phyloP scores from a whole-genome alignment of 805 yeast species.

The Saturnispora silvae region DNA sequence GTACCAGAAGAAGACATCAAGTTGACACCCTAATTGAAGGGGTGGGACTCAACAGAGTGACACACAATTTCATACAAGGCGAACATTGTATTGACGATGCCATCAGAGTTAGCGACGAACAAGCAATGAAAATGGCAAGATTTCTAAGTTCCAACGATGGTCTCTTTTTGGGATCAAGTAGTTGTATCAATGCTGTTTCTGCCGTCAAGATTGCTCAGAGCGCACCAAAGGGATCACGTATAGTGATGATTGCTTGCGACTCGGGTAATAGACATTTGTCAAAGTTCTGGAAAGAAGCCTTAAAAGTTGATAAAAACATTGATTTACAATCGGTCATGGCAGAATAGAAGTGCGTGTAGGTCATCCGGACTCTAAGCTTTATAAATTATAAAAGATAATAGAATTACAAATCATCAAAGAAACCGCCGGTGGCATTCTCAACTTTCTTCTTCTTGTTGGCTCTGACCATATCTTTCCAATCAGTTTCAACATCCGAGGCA shows the following conservation, averaged over 20 bases:
- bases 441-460: conserved; percentile 52
- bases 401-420: conserved; percentile 46
- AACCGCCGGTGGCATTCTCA: conserved; percentile 37
- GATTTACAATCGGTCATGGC: conserved; percentile 30
- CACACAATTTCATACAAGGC: conserved; percentile 69
- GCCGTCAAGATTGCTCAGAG: conserved; percentile 50
- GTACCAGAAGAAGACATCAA: conserved; percentile 89
- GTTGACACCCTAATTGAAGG: conserved; percentile 95
- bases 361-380: too few relatives aligned
- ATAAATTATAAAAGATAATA: not conserved
- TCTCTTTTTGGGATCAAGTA: conserved; percentile 80
- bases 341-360: too few relatives aligned
- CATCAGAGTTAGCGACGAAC: conserved; percentile 63
- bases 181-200: conserved; percentile 92
- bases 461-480: conserved; percentile 81
- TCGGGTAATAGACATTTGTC: conserved; percentile 84
- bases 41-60: conserved; percentile 79
- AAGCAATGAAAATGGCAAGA: conserved; percentile 85
- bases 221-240: conserved; percentile 48
- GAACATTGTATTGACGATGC: conserved; percentile 68
- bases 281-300: conserved; percentile 81
- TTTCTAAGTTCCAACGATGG: conserved; percentile 77
- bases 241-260: conserved; percentile 86
- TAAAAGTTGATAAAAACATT: conserved; percentile 27
- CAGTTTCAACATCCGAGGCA: conserved; percentile 41